Evolutionary conservation across 1,284 basidiomycete species (phyloP), one percentile per base, ranked within the genome.

Genomic region (Cystobasidium slooffiae): DNA sequence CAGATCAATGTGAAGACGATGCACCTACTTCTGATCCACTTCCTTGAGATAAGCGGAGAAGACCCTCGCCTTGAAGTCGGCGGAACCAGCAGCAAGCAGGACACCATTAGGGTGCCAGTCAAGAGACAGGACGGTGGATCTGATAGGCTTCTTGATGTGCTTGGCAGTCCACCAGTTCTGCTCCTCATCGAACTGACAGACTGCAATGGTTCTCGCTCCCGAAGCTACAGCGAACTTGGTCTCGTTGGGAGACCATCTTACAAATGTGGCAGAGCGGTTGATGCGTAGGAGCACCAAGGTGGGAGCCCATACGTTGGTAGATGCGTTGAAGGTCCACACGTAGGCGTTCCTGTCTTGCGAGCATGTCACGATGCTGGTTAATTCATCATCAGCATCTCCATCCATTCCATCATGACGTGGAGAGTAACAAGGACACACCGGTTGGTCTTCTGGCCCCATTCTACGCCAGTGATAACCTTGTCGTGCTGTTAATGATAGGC

Each of bases 161-260:
- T 94, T 94, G 22, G 95, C 91, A 1, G 97, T 94, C 97, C 97
- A 99, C 97, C 97, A 99, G 83, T 99, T 93, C 84, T 94, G 96
- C 84, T 97, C 94, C 31, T 91, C 87, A 82, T 97, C 94, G 81
- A 96, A 97, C 18, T 92, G 94, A 82, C 94, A 97, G 63, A 97
- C 88, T 10, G 94, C 92, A 79, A 97, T 94, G 47, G 93, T 91
- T 52, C 94, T 92, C 7, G 97, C 95, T 77, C 97, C 97, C 76
- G 91, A 94, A 3, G 94, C 96, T 37, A 99, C 97, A 3, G 97
- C 97, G 82, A 99, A 99, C 84, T 99, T 99, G 84, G 97, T 93
- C 84, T 99, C 97, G 80, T 91, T 90, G 1, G 97, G 97, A 82
- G 91, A 93, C 97, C 97, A 99, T 77, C 92, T 88, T 53, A 98